phyloP scores from a whole-genome alignment of 345 rosid genomes.

The Adansonia digitata region DNA sequence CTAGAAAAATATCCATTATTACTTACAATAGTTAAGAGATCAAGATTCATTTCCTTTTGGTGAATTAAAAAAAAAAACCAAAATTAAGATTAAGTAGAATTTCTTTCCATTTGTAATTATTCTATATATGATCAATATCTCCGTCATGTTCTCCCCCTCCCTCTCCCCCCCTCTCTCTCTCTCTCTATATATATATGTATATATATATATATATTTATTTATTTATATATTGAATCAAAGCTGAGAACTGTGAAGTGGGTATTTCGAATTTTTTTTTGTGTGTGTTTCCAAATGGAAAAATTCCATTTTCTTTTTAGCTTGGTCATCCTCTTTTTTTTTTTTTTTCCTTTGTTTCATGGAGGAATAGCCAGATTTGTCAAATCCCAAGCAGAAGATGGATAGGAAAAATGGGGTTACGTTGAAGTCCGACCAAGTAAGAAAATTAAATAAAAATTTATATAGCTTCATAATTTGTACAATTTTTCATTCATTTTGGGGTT shows the following conservation, averaged over 20 bases:
- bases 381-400: slow-evolving; percentile 38
- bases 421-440: slow-evolving; percentile 86
- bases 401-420: slow-evolving; percentile 81
- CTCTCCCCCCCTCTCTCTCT: no score
- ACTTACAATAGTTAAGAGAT: no score
- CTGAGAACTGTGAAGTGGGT: background rate
- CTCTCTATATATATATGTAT: no score
- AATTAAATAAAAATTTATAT: no score
- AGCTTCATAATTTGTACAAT: background rate
- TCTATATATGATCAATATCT: no score
- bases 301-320: slow-evolving; percentile 19
- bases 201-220: no score
- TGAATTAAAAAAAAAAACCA: no score
- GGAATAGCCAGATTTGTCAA: slow-evolving; percentile 22
- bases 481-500: background rate
- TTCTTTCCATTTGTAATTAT: no score
- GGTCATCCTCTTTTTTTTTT: slow-evolving; percentile 25
- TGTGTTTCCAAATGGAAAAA: slow-evolving; percentile 36
- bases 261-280: background rate
- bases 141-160: no score
- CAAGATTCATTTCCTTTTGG: no score
- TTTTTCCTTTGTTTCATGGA: slow-evolving; percentile 29
- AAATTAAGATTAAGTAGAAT: no score
- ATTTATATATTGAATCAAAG: slow-evolving; percentile 2
- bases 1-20: no score